Evolutionary conservation across 2,329 filamentous ascomycete genomes (phyloP).

Genomic region (Aspergillus glaucus): DNA sequence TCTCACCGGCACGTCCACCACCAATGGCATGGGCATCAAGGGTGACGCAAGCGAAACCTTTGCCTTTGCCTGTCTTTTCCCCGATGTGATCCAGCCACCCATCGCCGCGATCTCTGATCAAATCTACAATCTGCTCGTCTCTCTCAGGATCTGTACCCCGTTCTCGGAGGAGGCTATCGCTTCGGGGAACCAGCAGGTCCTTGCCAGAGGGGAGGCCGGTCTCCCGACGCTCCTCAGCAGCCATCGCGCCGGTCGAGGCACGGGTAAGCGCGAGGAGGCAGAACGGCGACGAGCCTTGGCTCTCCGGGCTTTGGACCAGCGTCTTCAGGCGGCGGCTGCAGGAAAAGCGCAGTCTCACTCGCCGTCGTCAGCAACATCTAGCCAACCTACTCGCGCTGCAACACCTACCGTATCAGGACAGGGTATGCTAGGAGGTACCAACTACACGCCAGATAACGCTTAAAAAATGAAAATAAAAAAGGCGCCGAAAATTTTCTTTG

Average conservation of each 20-base stretch:
- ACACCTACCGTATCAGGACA: conserved; percentile 50
- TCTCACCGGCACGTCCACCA: conserved; percentile 49
- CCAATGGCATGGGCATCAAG: conserved; percentile 55
- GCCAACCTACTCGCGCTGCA: conserved; percentile 43
- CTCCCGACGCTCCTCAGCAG: conserved; percentile 54
- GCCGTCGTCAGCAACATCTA: conserved; percentile 19
- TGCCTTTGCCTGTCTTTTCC: conserved; percentile 93
- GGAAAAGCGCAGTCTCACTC: conserved; percentile 41
- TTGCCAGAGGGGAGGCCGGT: conserved; percentile 56
- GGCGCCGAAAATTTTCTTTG: background rate
- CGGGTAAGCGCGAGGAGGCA: conserved; percentile 77
- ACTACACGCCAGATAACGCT: conserved; percentile 59
- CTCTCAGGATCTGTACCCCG: conserved; percentile 71
- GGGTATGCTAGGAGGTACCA: conserved; percentile 62
- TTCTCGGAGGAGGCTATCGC: conserved; percentile 78
- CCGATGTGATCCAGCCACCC: conserved; percentile 70
- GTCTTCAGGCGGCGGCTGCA: conserved; percentile 74
- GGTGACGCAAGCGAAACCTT: conserved; percentile 96
- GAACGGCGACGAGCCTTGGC: conserved; percentile 84
- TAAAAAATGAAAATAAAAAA: conserved; percentile 7
- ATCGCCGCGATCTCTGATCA: conserved; percentile 67
- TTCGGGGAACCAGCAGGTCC: conserved; percentile 64
- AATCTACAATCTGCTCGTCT: conserved; percentile 68
- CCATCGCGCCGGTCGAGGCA: conserved; percentile 36
- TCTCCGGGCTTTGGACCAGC: conserved; percentile 84